phyloP scores from a whole-genome alignment of 257 asterid species.

The Salvia miltiorrhiza region DNA sequence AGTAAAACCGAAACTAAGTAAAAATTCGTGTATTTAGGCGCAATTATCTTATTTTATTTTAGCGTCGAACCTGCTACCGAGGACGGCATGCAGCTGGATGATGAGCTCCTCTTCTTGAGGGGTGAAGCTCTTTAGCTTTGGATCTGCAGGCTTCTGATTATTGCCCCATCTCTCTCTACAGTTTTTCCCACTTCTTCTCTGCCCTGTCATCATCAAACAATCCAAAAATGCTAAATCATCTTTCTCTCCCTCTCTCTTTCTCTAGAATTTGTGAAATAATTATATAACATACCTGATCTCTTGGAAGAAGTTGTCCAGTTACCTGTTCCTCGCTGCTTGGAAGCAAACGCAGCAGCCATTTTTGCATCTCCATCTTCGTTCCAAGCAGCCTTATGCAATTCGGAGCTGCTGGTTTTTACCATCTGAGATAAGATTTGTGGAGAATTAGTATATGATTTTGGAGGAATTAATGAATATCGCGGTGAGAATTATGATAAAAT shows the following conservation, averaged over 20 bases:
- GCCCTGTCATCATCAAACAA: conserved; percentile 28
- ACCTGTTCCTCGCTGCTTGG: conserved; percentile 45
- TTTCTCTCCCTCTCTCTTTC: no score
- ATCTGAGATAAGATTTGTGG: conserved; percentile 16
- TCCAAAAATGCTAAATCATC: not conserved
- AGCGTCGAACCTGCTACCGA: conserved; percentile 71
- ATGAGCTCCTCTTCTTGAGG: conserved; percentile 84
- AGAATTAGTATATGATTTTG: not conserved
- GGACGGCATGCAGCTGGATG: conserved; percentile 76
- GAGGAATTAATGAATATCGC: not conserved
- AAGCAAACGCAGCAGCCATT: conserved; percentile 9
- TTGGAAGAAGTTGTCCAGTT: conserved; percentile 45
- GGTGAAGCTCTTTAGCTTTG: conserved; percentile 52
- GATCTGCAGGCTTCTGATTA: conserved; percentile 34
- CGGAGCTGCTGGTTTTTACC: conserved; percentile 50
- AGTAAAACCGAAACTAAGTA: no score
- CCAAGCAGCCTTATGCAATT: conserved; percentile 40
- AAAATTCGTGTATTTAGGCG: no score
- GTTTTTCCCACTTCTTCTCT: conserved; percentile 54
- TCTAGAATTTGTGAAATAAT: not conserved
- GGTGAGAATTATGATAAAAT: conserved; percentile 1
- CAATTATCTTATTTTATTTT: not conserved
- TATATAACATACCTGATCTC: conserved; percentile 42
- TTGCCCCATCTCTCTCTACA: conserved; percentile 43
- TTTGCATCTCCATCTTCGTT: conserved; percentile 37